Conservation (phyloP, 441 rosid species). For the Syzygium malaccense region DNA sequence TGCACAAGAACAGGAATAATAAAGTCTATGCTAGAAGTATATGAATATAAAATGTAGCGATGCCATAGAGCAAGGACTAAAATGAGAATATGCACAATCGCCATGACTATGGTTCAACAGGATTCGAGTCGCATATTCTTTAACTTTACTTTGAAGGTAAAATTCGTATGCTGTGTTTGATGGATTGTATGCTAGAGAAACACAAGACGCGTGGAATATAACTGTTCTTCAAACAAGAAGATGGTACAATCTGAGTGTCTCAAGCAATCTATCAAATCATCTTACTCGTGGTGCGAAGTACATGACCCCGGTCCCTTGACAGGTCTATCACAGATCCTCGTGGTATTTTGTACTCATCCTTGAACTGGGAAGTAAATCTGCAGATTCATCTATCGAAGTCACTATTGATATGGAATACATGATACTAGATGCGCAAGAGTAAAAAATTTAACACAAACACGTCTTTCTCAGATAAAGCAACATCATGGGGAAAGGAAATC, state of each 20-base stretch:
- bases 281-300: conserved; percentile 71
- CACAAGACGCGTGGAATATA: background rate
- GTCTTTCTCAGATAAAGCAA: background rate
- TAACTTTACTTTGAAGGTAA: background rate
- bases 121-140: background rate
- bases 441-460: background rate
- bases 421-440: background rate
- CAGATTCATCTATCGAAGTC: background rate
- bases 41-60: background rate
- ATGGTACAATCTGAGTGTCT: background rate
- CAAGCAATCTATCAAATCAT: background rate
- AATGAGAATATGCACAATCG: background rate
- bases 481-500: background rate
- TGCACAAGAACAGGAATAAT: background rate
- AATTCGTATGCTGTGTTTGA: background rate
- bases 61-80: background rate
- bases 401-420: background rate
- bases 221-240: background rate
- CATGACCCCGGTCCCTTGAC: conserved; percentile 58
- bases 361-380: conserved; percentile 83
- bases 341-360: conserved; percentile 87
- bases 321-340: conserved; percentile 66
- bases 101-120: background rate
- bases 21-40: background rate
- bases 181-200: background rate